Evolutionary conservation across 805 yeast genomes (phyloP).

Genomic region (Candida silvicultrix): DNA sequence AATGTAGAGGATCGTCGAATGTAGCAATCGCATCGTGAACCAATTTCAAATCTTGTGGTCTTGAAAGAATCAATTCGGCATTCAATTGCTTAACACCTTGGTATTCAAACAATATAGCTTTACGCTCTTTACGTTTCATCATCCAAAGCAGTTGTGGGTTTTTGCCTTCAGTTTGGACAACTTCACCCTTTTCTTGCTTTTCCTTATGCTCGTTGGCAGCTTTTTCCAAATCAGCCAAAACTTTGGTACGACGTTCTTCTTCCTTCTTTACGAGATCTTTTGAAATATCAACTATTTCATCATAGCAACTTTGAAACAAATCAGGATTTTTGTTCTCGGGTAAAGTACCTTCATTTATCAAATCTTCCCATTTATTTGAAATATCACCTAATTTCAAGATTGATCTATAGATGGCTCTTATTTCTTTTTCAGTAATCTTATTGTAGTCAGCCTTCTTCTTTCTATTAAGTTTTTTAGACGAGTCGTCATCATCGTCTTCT

Average conservation of each 20-base stretch:
- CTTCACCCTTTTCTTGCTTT: constrained; percentile 30
- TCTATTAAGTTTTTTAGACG: constrained; percentile 24
- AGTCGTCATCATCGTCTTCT: constrained; percentile 33
- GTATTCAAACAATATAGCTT: constrained; percentile 84
- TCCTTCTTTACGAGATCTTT: constrained; percentile 56
- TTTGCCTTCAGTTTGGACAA: constrained; percentile 22
- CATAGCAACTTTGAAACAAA: constrained; percentile 64
- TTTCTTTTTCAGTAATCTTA: constrained; percentile 75
- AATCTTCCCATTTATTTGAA: constrained; percentile 68
- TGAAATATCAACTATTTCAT: constrained; percentile 63
- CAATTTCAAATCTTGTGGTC: constrained; percentile 80
- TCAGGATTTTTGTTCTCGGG: constrained; percentile 82
- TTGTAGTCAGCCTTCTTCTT: constrained; percentile 37
- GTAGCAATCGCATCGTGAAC: constrained; percentile 47
- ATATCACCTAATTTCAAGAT: constrained; percentile 80
- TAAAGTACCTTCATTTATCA: constrained; percentile 84
- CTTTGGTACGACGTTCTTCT: constrained; percentile 53
- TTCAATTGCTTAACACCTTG: constrained; percentile 83
- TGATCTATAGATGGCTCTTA: constrained; percentile 79
- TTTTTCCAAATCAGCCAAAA: constrained; percentile 51
- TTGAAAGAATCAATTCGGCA: constrained; percentile 77
- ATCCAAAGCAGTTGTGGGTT: constrained; percentile 49
- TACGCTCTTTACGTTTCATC: constrained; percentile 74
- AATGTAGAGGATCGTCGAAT: constrained; percentile 55
- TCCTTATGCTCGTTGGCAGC: constrained; percentile 52